phyloP scores from a whole-genome alignment of 23 red algal species.

The Gracilariopsis chorda region DNA sequence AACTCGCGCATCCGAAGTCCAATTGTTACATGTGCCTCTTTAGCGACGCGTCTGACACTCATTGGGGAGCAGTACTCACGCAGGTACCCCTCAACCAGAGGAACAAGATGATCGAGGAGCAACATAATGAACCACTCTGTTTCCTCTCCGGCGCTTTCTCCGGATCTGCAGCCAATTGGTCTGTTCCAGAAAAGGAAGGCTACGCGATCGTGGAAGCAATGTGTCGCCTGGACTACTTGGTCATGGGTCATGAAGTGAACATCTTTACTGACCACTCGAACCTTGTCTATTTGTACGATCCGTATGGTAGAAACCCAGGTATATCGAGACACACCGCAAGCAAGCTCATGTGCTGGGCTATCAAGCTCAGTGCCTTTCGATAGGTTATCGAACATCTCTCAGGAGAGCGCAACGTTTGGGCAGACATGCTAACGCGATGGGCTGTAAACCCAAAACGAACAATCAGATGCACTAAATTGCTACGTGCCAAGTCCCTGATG shows the following conservation, averaged over 20 bases:
- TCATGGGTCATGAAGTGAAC: too few relatives aligned
- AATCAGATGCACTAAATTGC: not conserved
- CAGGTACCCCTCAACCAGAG: not conserved
- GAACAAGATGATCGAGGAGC: not conserved
- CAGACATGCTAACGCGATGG: too few relatives aligned
- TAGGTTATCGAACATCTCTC: not conserved
- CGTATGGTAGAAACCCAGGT: too few relatives aligned
- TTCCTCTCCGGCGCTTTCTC: not conserved
- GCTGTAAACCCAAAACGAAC: not conserved
- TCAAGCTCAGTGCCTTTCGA: not conserved
- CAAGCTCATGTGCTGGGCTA: constrained; percentile 23
- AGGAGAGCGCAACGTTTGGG: not conserved
- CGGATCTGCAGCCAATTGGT: not conserved
- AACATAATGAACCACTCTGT: not conserved
- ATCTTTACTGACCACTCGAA: too few relatives aligned
- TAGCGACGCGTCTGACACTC: constrained; percentile 29
- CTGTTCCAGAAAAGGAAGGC: too few relatives aligned
- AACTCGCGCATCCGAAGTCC: not conserved
- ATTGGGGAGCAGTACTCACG: constrained; percentile 7
- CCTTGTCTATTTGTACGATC: too few relatives aligned
- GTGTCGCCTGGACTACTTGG: too few relatives aligned
- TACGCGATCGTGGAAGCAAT: too few relatives aligned
- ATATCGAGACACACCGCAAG: too few relatives aligned
- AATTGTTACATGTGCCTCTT: constrained; percentile 15
- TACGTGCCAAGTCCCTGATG: not conserved